phyloP scores from a whole-genome alignment of 371 early-diverging fungal genomes.

The Coemansia sp. region DNA sequence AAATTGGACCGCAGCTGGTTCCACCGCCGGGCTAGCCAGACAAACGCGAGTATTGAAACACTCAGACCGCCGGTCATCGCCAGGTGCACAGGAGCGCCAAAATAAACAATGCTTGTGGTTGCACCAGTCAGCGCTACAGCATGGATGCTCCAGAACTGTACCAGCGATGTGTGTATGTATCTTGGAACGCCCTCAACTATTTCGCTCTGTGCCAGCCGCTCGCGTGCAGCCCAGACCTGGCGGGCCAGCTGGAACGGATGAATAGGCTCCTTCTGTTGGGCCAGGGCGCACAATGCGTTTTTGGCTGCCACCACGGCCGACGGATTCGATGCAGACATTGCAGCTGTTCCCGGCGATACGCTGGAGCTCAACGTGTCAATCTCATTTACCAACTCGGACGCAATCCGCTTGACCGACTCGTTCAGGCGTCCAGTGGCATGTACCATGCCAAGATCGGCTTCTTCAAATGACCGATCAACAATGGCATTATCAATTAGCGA shows the following conservation, averaged over 20 bases:
- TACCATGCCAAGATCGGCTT: constrained; percentile 40
- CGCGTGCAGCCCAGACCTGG: constrained; percentile 31
- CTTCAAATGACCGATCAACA: constrained; percentile 31
- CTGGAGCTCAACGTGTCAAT: neutral
- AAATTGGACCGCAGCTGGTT: constrained; percentile 11
- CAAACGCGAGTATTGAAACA: constrained; percentile 15
- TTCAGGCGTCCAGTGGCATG: constrained; percentile 45
- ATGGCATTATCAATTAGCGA: constrained; percentile 23
- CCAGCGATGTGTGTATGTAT: constrained; percentile 32
- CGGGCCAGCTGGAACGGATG: constrained; percentile 23
- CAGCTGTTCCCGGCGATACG: neutral
- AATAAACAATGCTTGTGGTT: neutral
- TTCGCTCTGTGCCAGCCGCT: constrained; percentile 13
- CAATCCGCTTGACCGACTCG: constrained; percentile 11
- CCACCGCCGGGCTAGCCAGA: constrained; percentile 41
- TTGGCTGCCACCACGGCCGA: constrained; percentile 8
- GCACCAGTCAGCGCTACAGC: constrained; percentile 18
- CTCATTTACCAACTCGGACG: constrained; percentile 11
- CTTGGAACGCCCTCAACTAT: constrained; percentile 19
- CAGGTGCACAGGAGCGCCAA: constrained; percentile 9
- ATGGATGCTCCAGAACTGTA: constrained; percentile 38
- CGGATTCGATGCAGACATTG: neutral
- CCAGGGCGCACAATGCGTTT: constrained; percentile 21
- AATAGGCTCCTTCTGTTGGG: constrained; percentile 17
- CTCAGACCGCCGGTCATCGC: constrained; percentile 23